phyloP scores from a whole-genome alignment of 2,329 filamentous ascomycete species.

The Periconia digitata region DNA sequence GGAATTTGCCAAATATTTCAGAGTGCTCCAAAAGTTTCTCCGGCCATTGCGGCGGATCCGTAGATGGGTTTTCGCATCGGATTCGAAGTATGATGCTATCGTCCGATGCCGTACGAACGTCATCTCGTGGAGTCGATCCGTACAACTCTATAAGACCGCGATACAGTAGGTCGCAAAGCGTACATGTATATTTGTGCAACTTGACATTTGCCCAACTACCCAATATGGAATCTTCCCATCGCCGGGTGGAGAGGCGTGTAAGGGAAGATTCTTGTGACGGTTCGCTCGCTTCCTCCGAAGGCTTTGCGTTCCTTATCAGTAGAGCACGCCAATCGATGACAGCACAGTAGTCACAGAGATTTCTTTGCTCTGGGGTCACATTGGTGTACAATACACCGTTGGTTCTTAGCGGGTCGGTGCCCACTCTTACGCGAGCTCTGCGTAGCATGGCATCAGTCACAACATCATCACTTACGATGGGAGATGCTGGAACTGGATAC shows the following conservation, averaged over 20 bases:
- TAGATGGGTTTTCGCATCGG: neutral
- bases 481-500: neutral
- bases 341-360: neutral
- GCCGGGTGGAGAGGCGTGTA: neutral
- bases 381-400: neutral
- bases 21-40: neutral
- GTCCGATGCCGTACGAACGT: neutral
- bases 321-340: neutral
- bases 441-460: neutral
- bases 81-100: neutral
- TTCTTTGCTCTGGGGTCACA: neutral
- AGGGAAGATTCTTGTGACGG: neutral
- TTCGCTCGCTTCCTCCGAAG: neutral
- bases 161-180: neutral
- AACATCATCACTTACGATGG: neutral
- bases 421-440: neutral
- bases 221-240: neutral
- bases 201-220: neutral
- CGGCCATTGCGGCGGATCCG: neutral
- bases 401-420: neutral
- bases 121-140: neutral
- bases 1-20: constrained; percentile 1
- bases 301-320: neutral
- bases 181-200: neutral
- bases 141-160: neutral